Conservation (phyloP, 2,329 filamentous ascomycete species). For the Ilyonectria sp. region DNA sequence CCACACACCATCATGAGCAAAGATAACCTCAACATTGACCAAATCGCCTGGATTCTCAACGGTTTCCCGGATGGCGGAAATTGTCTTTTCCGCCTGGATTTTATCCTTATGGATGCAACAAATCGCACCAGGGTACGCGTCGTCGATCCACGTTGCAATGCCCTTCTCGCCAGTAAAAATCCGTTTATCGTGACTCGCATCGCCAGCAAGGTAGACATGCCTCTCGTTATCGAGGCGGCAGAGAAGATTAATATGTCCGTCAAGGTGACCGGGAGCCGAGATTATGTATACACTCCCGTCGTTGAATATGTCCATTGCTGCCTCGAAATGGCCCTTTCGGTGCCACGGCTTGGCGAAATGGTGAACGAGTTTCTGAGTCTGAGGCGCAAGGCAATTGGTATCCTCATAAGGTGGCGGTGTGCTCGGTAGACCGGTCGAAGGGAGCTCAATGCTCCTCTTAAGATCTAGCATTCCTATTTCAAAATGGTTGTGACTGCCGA, state of each 20-base stretch:
- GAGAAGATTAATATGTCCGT: constrained; percentile 31
- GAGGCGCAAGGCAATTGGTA: background rate
- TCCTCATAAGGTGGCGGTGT: constrained; percentile 18
- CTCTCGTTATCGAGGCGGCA: constrained; percentile 15
- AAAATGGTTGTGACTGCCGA: constrained; percentile 26
- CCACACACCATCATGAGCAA: constrained; percentile 32
- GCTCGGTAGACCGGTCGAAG: background rate
- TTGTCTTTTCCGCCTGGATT: constrained; percentile 12
- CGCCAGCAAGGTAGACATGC: constrained; percentile 29
- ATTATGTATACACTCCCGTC: constrained; percentile 29
- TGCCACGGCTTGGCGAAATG: constrained; percentile 12
- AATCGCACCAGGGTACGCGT: background rate
- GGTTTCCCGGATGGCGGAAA: constrained; percentile 9
- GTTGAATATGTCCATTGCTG: constrained; percentile 23
- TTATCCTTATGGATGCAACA: constrained; percentile 29
- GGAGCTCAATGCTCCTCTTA: constrained; percentile 23
- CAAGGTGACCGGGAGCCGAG: constrained; percentile 22
- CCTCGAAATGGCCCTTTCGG: constrained; percentile 5
- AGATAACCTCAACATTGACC: constrained; percentile 23
- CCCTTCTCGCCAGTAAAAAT: constrained; percentile 25
- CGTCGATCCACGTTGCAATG: constrained; percentile 25
- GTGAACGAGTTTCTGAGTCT: background rate
- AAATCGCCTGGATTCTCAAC: constrained; percentile 3
- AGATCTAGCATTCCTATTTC: constrained; percentile 19
- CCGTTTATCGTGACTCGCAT: constrained; percentile 26